Percentiles rank a stretch among this genome's conserved stretches.
phyloP scores from a whole-genome alignment of 1,284 basidiomycete species.

The Irpex sp. region DNA sequence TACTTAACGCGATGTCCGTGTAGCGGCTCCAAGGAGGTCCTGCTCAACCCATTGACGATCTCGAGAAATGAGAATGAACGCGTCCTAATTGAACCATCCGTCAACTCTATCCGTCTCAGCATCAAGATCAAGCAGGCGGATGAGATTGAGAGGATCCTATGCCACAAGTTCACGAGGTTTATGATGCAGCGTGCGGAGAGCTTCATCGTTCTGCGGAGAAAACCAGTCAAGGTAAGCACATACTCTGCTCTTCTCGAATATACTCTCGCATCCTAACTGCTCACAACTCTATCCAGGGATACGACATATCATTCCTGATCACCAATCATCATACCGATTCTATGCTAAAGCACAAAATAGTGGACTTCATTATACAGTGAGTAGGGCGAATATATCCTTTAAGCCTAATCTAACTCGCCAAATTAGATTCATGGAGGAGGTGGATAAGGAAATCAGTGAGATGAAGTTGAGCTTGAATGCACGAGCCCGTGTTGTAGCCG shows the following conservation, averaged over 20 bases:
- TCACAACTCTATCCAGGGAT: constrained; percentile 56
- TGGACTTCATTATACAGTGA: constrained; percentile 98
- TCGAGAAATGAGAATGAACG: constrained; percentile 96
- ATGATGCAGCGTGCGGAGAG: constrained; percentile 98
- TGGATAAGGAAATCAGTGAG: constrained; percentile 89
- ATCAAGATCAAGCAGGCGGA: constrained; percentile 99
- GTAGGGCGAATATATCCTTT: constrained; percentile 16
- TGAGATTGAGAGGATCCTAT: constrained; percentile 96
- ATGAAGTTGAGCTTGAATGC: constrained; percentile 94
- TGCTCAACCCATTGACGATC: constrained; percentile 90
- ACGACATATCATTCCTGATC: constrained; percentile 98
- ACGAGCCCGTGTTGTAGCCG: constrained; percentile 95
- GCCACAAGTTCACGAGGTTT: constrained; percentile 99
- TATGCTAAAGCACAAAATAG: constrained; percentile 99
- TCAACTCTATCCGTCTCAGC: constrained; percentile 95
- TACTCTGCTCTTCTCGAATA: not conserved
- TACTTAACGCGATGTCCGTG: not conserved
- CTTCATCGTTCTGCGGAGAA: constrained; percentile 94
- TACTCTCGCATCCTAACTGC: not conserved
- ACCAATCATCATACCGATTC: constrained; percentile 96
- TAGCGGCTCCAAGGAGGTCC: constrained; percentile 89
- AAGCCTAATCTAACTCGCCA: constrained; percentile 2
- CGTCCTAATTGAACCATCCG: constrained; percentile 93
- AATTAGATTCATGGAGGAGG: constrained; percentile 91
- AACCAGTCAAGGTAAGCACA: constrained; percentile 76